Evolutionary conservation across 2,329 filamentous ascomycete genomes (phyloP).

Genomic region (Orbilia oligospora): DNA sequence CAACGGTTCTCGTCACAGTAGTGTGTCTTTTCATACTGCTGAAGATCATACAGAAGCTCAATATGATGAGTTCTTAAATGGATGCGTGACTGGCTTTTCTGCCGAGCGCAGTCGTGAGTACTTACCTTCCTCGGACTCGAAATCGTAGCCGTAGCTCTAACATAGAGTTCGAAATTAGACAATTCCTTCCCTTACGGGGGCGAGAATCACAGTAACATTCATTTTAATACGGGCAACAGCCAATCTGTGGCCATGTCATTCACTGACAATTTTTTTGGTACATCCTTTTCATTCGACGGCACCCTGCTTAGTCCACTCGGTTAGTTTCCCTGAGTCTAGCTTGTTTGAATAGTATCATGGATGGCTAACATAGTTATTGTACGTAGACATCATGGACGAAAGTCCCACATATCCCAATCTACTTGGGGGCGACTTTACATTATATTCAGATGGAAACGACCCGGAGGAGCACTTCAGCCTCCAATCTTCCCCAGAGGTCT

Average conservation of each 20-base stretch:
- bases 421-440: neutral
- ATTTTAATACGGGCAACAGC: neutral
- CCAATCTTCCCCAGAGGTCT: neutral
- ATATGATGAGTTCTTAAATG: slow-evolving; percentile 25
- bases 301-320: neutral
- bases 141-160: neutral
- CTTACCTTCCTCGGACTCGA: neutral
- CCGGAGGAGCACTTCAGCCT: neutral
- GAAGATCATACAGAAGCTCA: slow-evolving; percentile 37
- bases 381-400: neutral
- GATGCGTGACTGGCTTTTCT: slow-evolving; percentile 31
- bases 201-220: neutral
- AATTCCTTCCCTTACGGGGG: neutral
- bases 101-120: slow-evolving; percentile 47
- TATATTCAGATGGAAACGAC: neutral
- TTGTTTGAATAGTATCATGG: neutral
- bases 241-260: neutral
- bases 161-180: neutral
- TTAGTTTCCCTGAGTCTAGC: neutral
- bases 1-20: slow-evolving; percentile 50
- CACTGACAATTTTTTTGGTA: neutral
- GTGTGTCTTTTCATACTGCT: slow-evolving; percentile 25
- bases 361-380: neutral
- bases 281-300: neutral
- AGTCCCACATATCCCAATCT: neutral